Percentiles rank a stretch among this genome's conserved stretches.
Conservation (phyloP, 139 green algal species). For the Astrephomene gubernaculifera region DNA sequence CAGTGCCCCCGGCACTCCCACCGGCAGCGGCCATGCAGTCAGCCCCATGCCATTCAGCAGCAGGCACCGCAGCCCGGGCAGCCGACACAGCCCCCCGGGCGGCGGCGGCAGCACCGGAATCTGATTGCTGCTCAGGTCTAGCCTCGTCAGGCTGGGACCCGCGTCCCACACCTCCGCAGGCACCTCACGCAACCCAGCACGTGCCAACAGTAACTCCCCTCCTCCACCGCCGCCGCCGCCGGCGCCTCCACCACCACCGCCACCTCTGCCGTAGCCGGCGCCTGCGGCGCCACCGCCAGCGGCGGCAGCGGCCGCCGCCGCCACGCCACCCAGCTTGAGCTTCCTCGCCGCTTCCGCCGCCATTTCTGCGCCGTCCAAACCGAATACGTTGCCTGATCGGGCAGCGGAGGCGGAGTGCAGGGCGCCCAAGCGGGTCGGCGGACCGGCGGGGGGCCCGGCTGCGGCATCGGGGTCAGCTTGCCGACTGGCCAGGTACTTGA, state of each 20-base stretch:
- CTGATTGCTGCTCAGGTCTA: too few relatives aligned
- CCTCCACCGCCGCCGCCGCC: not conserved
- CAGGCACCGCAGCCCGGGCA: too few relatives aligned
- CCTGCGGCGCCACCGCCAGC: conserved; percentile 16
- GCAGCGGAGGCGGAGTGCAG: not conserved
- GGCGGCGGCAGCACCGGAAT: too few relatives aligned
- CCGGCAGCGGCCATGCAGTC: too few relatives aligned
- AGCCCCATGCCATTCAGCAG: too few relatives aligned
- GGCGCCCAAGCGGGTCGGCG: conserved; percentile 16
- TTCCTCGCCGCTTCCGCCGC: conserved; percentile 42
- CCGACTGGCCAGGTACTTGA: conserved; percentile 53
- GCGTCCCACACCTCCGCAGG: conserved; percentile 38
- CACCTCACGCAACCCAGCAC: conserved; percentile 40
- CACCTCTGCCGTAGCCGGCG: conserved; percentile 5
- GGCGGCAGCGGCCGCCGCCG: not conserved
- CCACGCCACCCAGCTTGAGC: conserved; percentile 12
- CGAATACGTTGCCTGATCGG: conserved; percentile 50
- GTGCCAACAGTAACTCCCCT: conserved; percentile 39
- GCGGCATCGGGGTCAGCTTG: conserved; percentile 15
- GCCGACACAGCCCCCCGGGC: too few relatives aligned
- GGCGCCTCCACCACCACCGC: too few relatives aligned
- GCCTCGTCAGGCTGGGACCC: conserved; percentile 3
- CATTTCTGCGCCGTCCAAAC: conserved; percentile 25
- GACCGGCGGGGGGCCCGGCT: not conserved
- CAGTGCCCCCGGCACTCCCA: too few relatives aligned